A percentile compares a stretch with the other conserved stretches of the same genome.
These are phyloP conservation scores for Orychophragmus violaceus DNA, from an alignment of 345 rosid species.

Conservation along the genomic window DNA sequence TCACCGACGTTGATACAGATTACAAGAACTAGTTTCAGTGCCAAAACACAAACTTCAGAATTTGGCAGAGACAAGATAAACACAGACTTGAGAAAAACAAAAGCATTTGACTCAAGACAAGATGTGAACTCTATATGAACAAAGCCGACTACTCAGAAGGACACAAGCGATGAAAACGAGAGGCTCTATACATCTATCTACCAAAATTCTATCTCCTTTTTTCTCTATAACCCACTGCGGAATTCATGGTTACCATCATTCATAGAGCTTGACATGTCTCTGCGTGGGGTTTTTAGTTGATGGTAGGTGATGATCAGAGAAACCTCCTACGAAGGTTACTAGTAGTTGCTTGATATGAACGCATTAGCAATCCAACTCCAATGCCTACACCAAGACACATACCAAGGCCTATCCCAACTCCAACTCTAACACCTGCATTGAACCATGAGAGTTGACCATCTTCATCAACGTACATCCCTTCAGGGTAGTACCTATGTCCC, in stretches of 20 bases:
- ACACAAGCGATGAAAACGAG: not conserved
- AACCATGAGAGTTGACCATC: constrained; percentile 92
- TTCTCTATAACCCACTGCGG: not conserved
- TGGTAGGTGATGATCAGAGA: constrained; percentile 37
- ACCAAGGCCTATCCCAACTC: constrained; percentile 93
- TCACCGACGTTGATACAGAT: too few species aligned
- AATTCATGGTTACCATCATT: not conserved
- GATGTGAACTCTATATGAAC: constrained; percentile 2
- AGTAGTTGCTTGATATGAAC: constrained; percentile 82
- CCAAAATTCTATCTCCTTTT: constrained; percentile 24
- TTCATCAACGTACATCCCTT: constrained; percentile 63
- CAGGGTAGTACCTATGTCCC: constrained; percentile 41
- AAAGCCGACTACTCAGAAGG: constrained; percentile 18
- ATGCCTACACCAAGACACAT: constrained; percentile 87
- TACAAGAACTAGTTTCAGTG: too few species aligned
- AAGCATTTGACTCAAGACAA: not conserved
- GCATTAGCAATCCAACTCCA: constrained; percentile 92
- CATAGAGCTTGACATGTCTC: constrained; percentile 1
- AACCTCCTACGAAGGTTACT: constrained; percentile 84
- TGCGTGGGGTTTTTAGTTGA: not conserved
- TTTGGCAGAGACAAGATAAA: too few species aligned
- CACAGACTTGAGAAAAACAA: not conserved
- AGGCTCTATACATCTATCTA: constrained; percentile 30
- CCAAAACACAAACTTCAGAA: too few species aligned
- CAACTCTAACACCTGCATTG: constrained; percentile 91